Base-by-base conservation (phyloP, 2,329 filamentous ascomycete genomes). In the Corinectria fuckeliana region DNA sequence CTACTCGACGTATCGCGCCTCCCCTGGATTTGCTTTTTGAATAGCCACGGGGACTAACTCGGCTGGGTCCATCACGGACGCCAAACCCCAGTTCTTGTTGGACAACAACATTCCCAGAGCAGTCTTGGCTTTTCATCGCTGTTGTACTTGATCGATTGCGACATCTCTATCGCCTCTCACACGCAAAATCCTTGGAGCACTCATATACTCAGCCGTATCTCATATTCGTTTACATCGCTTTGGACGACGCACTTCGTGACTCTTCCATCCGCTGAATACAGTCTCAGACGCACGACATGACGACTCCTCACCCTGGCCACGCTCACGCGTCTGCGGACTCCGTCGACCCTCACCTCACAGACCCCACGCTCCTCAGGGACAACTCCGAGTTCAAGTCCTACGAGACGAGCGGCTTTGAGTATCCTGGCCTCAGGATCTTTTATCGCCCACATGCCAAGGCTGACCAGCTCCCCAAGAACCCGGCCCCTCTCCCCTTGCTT, bases 391-490 rank as follows among this genome's bases (percentile, higher is more conserved):
- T 90, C 67, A 84, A 85, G 70, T 83, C 88, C 5, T 96, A 93
- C 75, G 88, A 83, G n/a, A 93, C 93, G 3, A 82, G 81, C 14
- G 77, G 76, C 25, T 88, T 88, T 64, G 88, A 85, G 8, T 98
- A 97, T 73, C 84, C 88, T 2, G 85, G 83, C 28, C 83, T 98
- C 63, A 88, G 94, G 56, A 88, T 93, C 41, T 97, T 98, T 75
- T 93, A 90, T 77, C 86, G 90, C 56, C 86, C 86, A 54, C 95
- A 97, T 76, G 85, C 88, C 18, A 92, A 97, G 71, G 87, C 89
- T n/a, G 85, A 88, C 60, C 91, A 95, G 74, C 82, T 98, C 4
- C 92, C 92, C 3, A 84, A 81, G 39, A 82, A 88, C 61, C 91
- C 92, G 1, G 83, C 85, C 0, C 88, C 91, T 0, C 78, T 97